Evolutionary conservation across 768 basidiomycete genomes (phyloP), one percentile per base, ranked within the genome.

Genomic region (Dioszegia aurantiaca): DNA sequence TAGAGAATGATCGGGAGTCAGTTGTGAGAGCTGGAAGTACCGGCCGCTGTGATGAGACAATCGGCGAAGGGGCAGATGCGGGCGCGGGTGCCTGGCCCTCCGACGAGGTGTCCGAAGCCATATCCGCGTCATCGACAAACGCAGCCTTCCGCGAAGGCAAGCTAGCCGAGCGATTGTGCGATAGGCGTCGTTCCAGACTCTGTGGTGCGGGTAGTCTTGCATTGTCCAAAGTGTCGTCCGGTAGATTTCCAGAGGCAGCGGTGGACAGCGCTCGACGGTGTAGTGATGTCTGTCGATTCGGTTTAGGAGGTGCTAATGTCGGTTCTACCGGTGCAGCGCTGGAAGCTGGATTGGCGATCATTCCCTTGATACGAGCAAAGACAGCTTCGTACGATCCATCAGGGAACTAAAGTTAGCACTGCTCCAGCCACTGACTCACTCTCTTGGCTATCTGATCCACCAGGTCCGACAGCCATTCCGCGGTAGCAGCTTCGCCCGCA

Each of bases 331-430:
- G 33, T 6, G 6, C 14, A 6, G 33, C 14, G 33, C 14, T 33
- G 33, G 6, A 37, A 24, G 27, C 6, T 46, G 23, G 58, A 28
- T 28, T 64, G 55, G 19, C 33, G 30, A 21, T 60, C 46, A 19
- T 60, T 42, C 57, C 43, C 26, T 64, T 63, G 57, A 58, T 51
- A 9, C 26, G 11, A 28, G 43, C 46, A 42, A 73, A 73, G 21
- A 67, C 67, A 21, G 28, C 36, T 8, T 44, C 62, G 48, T 73
- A 73, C 4, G 71, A 73, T 10, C 68, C 71, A 42, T 73, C 71
- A 1, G 71, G 71, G 42, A 73, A 73, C 71, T 70, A 43, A 45
- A 16, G 42, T 53, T 43, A 46, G 49, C 52, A 9, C 12, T 24
- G 27, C 11, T 53, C 47, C 2, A 2, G 3, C 9, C 2, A 8